A percentile compares a stretch with the other conserved stretches of the same genome.
These are phyloP conservation scores for Paramecium primaurelia DNA, from an alignment of 73 alveolate genomes.

Conservation along the genomic window DNA sequence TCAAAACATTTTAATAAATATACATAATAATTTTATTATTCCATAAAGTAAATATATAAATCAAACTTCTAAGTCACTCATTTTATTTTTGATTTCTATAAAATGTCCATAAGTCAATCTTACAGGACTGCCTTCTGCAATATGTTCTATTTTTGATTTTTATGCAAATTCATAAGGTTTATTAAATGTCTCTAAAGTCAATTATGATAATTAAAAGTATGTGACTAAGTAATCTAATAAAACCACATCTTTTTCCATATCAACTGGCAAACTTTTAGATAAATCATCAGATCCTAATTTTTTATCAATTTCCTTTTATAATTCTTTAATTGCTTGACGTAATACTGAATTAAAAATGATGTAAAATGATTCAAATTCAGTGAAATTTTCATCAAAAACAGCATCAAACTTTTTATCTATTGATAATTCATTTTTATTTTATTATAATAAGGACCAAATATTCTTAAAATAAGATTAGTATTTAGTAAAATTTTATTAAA, in stretches of 20 bases:
- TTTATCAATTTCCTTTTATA: constrained; percentile 5
- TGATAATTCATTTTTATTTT: not conserved
- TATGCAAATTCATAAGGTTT: constrained; percentile 37
- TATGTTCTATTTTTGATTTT: constrained; percentile 55
- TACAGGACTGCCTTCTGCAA: constrained; percentile 63
- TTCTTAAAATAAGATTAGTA: not conserved
- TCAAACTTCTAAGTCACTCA: constrained; percentile 51
- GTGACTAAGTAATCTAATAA: constrained; percentile 55
- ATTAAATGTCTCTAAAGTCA: constrained; percentile 33
- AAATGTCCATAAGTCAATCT: constrained; percentile 43
- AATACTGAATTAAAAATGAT: constrained; percentile 39
- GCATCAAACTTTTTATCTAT: constrained; percentile 59
- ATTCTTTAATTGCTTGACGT: constrained; percentile 39
- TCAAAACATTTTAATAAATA: not conserved
- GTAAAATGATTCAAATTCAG: constrained; percentile 56
- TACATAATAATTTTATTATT: not conserved
- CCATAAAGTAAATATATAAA: not conserved
- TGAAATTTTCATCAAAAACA: constrained; percentile 54
- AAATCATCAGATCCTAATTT: not conserved
- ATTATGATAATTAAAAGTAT: constrained; percentile 8
- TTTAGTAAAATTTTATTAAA: not conserved
- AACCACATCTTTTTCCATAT: constrained; percentile 29
- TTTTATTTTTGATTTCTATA: constrained; percentile 49
- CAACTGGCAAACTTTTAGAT: not conserved
- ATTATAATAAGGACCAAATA: not conserved